Conservation (phyloP, 2,329 filamentous ascomycete species). For the Cordyceps javanica region DNA sequence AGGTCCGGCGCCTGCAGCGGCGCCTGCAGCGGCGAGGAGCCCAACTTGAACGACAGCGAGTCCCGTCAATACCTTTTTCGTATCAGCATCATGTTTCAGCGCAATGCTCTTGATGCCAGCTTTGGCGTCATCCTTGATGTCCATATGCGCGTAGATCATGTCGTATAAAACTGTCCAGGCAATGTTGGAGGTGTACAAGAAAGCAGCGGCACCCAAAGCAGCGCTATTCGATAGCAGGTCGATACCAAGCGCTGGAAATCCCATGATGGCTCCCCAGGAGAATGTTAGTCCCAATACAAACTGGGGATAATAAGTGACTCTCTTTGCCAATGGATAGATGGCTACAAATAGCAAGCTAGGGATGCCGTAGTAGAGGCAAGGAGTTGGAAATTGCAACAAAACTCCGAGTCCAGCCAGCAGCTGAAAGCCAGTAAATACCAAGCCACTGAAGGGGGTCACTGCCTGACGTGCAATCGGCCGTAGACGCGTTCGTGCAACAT, state of each 20-base stretch:
- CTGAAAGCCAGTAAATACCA: slow-evolving; percentile 69
- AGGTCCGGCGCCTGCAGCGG: slow-evolving; percentile 61
- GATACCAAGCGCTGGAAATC: slow-evolving; percentile 75
- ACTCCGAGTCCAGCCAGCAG: slow-evolving; percentile 67
- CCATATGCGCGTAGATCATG: slow-evolving; percentile 92
- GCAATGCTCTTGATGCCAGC: slow-evolving; percentile 87
- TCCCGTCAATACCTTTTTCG: slow-evolving; percentile 67
- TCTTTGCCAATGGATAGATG: slow-evolving; percentile 75
- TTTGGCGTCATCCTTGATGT: slow-evolving; percentile 78
- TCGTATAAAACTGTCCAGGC: slow-evolving; percentile 87
- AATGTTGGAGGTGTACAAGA: slow-evolving; percentile 71
- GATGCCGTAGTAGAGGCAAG: slow-evolving; percentile 71
- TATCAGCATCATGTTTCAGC: slow-evolving; percentile 69
- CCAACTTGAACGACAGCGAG: slow-evolving; percentile 64
- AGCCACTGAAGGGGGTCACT: slow-evolving; percentile 62
- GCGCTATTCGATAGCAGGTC: slow-evolving; percentile 60
- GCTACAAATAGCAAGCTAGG: slow-evolving; percentile 69
- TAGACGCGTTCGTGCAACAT: slow-evolving; percentile 68
- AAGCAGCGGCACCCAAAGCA: slow-evolving; percentile 59
- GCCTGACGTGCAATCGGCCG: slow-evolving; percentile 78
- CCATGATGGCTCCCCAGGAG: slow-evolving; percentile 84
- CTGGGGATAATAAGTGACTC: slow-evolving; percentile 83
- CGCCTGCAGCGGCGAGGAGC: slow-evolving; percentile 63
- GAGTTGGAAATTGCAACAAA: slow-evolving; percentile 66
- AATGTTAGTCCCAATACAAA: slow-evolving; percentile 78